These are phyloP conservation scores for Fusarium sp. DNA, from an alignment of 2,329 filamentous ascomycete species.

Conservation along the genomic window DNA sequence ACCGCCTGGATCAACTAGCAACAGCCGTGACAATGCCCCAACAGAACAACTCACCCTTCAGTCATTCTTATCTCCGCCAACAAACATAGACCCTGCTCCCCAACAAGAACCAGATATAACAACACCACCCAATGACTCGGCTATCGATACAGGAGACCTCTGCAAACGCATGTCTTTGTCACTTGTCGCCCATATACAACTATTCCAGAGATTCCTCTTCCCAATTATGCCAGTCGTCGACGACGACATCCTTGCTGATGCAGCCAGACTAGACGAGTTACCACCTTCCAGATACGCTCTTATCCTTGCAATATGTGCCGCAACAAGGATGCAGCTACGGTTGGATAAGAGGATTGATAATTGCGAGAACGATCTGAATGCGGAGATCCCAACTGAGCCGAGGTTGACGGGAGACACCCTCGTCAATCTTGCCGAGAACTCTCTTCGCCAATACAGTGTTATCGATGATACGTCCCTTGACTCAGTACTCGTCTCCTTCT, in stretches of 20 bases:
- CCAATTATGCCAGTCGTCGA: conserved; percentile 52
- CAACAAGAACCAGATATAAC: background rate
- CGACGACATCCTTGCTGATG: conserved; percentile 47
- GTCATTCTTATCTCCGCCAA: background rate
- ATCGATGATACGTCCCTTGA: conserved; percentile 48
- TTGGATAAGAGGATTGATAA: conserved; percentile 38
- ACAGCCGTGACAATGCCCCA: background rate
- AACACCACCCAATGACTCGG: background rate
- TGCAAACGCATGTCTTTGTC: conserved; percentile 40
- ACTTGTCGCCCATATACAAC: conserved; percentile 46
- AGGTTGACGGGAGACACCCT: conserved; percentile 46
- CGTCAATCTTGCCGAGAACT: conserved; percentile 44
- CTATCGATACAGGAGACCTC: conserved; percentile 3
- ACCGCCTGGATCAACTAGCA: background rate
- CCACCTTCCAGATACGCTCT: conserved; percentile 47
- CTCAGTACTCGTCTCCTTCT: conserved; percentile 48
- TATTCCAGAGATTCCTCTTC: conserved; percentile 50
- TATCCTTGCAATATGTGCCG: conserved; percentile 47
- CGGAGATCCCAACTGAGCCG: conserved; percentile 38
- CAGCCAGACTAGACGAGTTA: conserved; percentile 41
- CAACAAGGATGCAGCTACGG: conserved; percentile 48
- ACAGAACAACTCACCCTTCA: background rate
- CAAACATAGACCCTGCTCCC: background rate
- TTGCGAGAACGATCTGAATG: conserved; percentile 23
- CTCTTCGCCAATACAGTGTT: conserved; percentile 46